Base-by-base conservation (phyloP, 139 green algal species). In the Chlamydomonas asymmetrica region DNA sequence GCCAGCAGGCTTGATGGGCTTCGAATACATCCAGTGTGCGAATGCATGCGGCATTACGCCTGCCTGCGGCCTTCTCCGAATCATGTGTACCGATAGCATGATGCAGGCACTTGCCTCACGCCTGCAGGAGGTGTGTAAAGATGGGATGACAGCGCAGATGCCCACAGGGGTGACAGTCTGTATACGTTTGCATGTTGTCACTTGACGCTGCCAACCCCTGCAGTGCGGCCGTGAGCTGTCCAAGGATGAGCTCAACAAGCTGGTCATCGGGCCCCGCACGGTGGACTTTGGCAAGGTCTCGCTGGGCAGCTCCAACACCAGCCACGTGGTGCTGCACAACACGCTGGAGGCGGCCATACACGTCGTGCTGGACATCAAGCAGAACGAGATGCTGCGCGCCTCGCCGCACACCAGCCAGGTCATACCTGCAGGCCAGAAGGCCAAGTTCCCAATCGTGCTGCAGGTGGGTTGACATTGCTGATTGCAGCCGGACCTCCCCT, bases 251-350 rank as follows among this genome's bases (percentile, higher is more conserved):
- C 68, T 87, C 8, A 25, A 9, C 41, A 65, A 67, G 35, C 66
- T 87, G 39, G 45, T 83, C 16, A 56, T 87, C 60, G 81, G 81
- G 8, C 81, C 81, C 8, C 63, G 65, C 60, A 62, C 64, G 43
- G 27, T 92, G 39, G 83, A 90, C 74, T 90, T 90, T 77, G 85
- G 85, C 70, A 85, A 75, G 41, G 77, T 86, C 34, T 84, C 74
- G 60, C 70, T 84, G n/a, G 77, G 77, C 31, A 70, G 34, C 73
- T 69, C 54, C 56, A 81, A 81, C 60, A 79, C 43, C 1, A 78
- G 79, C 31, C 68, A 88, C 75, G 68, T 93, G 35, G 60, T 89
- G 31, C 72, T 95, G 0, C 83, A 81, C 62, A 95, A 95, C 84
- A 62, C 82, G 39, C 76, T 92, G 37, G 41, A 69, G 9, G n/a